Conservation (phyloP, 805 yeast species). For the Ogataea saltuana region DNA sequence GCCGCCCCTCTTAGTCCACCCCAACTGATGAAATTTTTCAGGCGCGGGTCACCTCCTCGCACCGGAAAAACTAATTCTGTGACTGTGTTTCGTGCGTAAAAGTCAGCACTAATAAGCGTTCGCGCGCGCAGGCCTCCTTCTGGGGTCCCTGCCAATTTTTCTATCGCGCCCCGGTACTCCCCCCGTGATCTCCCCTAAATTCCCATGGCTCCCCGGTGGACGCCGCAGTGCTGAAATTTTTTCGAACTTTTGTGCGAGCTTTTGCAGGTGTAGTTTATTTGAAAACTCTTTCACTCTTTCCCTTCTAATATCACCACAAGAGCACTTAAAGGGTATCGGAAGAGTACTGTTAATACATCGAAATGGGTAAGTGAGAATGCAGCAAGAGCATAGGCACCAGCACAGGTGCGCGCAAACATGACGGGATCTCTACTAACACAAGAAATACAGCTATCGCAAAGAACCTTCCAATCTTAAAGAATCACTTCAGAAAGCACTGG, state of each 20-base stretch:
- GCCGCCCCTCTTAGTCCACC: neutral
- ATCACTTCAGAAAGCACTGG: conserved; percentile 99
- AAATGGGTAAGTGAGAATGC: conserved; percentile 27
- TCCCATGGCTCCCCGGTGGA: neutral
- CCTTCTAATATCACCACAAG: neutral
- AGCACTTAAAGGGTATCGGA: conserved; percentile 5
- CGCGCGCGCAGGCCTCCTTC: neutral
- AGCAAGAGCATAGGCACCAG: neutral
- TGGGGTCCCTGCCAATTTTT: neutral
- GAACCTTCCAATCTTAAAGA: conserved; percentile 98
- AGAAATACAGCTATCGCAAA: conserved; percentile 82
- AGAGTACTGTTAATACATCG: conserved; percentile 11
- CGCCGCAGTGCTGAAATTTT: conserved; percentile 2
- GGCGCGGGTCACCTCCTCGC: neutral
- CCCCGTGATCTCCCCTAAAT: neutral
- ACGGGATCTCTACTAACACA: too few relatives aligned
- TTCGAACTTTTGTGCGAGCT: conserved; percentile 4
- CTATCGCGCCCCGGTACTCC: neutral
- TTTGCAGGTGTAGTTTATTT: conserved; percentile 4
- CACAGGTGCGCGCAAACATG: too few relatives aligned
- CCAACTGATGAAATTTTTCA: neutral
- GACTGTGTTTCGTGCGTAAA: conserved; percentile 8
- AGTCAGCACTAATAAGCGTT: neutral
- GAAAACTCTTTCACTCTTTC: conserved; percentile 4
- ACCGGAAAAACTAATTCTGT: neutral